Conservation (phyloP, 306 rosid genomes). For the Glycine latifolia region DNA sequence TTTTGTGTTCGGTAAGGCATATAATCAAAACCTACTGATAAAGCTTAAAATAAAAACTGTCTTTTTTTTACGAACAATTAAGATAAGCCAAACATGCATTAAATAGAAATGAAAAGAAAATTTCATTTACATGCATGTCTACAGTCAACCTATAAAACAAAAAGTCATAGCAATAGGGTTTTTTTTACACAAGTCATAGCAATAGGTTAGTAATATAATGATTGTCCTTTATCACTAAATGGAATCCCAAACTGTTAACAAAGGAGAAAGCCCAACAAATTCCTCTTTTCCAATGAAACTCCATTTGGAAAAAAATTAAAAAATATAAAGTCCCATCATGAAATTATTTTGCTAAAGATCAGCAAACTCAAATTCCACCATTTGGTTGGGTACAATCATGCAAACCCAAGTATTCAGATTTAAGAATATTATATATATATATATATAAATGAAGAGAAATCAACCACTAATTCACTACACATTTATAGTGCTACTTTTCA, state of each 20-base stretch:
- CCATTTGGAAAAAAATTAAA: neutral
- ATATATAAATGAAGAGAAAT: neutral
- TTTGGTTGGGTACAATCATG: neutral
- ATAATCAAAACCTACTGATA: neutral
- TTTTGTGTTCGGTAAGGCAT: neutral
- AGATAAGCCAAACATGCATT: constrained; percentile 4
- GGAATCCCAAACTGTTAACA: neutral
- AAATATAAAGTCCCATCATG: neutral
- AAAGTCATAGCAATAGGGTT: neutral
- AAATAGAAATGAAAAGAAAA: constrained; percentile 7
- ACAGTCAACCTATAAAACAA: neutral
- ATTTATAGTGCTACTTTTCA: constrained; percentile 31
- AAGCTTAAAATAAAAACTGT: neutral
- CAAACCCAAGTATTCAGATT: neutral
- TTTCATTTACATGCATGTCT: neutral
- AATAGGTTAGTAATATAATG: constrained; percentile 2
- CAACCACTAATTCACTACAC: neutral
- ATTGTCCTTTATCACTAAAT: constrained; percentile 28
- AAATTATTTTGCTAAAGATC: constrained; percentile 20
- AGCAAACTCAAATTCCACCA: constrained; percentile 7
- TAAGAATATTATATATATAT: neutral
- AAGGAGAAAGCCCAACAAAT: neutral
- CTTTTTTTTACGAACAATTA: neutral
- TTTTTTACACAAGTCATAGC: neutral
- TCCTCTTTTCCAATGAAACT: constrained; percentile 11